phyloP scores from a whole-genome alignment of 2,329 filamentous ascomycete genomes.

The Pseudogymnoascus sp. region DNA sequence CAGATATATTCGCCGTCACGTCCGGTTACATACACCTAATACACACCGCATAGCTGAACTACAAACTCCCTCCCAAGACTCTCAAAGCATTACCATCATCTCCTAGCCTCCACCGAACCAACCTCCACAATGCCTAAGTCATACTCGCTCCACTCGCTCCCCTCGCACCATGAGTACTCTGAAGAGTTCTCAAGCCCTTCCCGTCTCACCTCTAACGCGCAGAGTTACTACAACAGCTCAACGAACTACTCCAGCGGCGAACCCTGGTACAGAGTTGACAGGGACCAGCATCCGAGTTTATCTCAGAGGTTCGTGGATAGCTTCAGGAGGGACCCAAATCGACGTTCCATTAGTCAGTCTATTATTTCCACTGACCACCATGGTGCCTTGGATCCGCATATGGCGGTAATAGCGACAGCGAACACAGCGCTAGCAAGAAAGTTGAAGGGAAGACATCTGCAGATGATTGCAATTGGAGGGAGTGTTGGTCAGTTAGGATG shows the following conservation, averaged over 20 bases:
- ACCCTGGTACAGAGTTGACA: background rate
- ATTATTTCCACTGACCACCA: background rate
- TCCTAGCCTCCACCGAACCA: background rate
- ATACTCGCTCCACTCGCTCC: background rate
- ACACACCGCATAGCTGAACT: too few species aligned
- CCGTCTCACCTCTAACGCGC: background rate
- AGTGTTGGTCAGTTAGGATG: conserved; percentile 59
- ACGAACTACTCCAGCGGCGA: background rate
- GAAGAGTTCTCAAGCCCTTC: background rate
- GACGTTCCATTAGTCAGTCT: conserved; percentile 21
- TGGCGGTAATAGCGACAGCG: conserved; percentile 58
- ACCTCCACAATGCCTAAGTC: background rate
- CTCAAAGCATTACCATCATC: too few species aligned
- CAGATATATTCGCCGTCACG: too few species aligned
- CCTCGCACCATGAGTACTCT: background rate
- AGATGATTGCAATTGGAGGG: conserved; percentile 53
- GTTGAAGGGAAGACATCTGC: conserved; percentile 68
- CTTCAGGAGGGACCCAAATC: conserved; percentile 32
- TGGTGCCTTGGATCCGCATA: conserved; percentile 59
- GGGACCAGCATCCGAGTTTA: background rate
- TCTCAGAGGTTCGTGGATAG: conserved; percentile 17
- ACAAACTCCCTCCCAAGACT: too few species aligned
- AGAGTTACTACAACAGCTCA: background rate
- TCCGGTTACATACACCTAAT: too few species aligned
- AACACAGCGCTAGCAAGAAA: conserved; percentile 68